These are phyloP conservation scores for Coemansia sp. DNA, from an alignment of 192 early-diverging fungal species.

Conservation along the genomic window DNA sequence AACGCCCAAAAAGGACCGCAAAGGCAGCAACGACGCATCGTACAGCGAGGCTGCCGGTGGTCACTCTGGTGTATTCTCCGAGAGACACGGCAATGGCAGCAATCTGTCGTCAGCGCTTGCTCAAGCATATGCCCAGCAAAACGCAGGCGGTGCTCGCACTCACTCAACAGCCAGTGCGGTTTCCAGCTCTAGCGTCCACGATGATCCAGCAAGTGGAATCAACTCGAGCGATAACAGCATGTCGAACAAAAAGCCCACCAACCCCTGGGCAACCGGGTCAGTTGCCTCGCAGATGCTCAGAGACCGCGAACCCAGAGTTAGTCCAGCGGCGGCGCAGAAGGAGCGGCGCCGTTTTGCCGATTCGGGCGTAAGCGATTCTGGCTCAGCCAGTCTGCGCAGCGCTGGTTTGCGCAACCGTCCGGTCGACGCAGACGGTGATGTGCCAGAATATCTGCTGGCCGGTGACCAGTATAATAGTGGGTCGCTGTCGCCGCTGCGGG, in stretches of 20 bases:
- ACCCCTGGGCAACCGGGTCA: slow-evolving; percentile 20
- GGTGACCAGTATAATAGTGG: slow-evolving; percentile 7
- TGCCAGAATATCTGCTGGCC: slow-evolving; percentile 6
- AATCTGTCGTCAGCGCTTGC: background rate
- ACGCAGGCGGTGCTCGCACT: background rate
- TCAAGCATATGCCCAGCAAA: background rate
- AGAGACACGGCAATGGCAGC: background rate
- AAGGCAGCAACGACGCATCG: slow-evolving; percentile 4
- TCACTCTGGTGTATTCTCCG: background rate
- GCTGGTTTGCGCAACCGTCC: background rate
- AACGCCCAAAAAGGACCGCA: slow-evolving; percentile 19
- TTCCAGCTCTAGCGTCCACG: slow-evolving; percentile 18
- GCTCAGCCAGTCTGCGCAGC: background rate
- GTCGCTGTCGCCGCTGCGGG: slow-evolving; percentile 28
- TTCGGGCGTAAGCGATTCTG: background rate
- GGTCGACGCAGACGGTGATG: background rate
- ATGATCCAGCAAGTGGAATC: slow-evolving; percentile 9
- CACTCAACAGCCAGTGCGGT: slow-evolving; percentile 3
- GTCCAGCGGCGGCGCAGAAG: slow-evolving; percentile 1
- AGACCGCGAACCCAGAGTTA: slow-evolving; percentile 6
- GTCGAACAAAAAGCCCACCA: background rate
- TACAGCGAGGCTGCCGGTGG: slow-evolving; percentile 30
- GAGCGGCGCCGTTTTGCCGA: slow-evolving; percentile 7
- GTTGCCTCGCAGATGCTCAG: slow-evolving; percentile 15
- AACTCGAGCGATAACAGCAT: slow-evolving; percentile 18